Base-by-base conservation (phyloP, 768 basidiomycete genomes). In the Dictyophora rubrovolvata region DNA sequence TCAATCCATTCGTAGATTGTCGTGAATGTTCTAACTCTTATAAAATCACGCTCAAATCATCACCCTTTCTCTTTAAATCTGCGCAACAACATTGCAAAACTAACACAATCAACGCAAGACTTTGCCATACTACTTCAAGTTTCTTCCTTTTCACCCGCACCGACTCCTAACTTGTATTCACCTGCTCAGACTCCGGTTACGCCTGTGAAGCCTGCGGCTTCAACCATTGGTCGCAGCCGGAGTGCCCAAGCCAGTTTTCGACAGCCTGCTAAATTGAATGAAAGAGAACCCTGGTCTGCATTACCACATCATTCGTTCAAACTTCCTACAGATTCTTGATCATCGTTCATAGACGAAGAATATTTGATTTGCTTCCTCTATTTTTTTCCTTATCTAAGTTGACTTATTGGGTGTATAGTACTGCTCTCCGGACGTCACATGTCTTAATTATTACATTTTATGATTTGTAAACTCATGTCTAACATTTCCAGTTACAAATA, bases 101-200 rank as follows among this genome's bases (percentile, higher is more conserved):
- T 96, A 59, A 89, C 86, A 20, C 87, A 89, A 65, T 80, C 85
- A 12, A 91, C 92, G 11, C 85, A 94, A 70, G 90, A 90, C 69
- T 87, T 93, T 65, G 85, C 89, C 53, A 89, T 91, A 63, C 75
- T 95, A 52, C 74, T 94, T 17, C 89, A 91, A 66, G 86, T 92
- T 51, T 91, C 92, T 7, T 89, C 87, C 0, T 83, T 89, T 63
- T 81, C 89, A 48, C 80, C 84, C 10, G 71, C 79, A 3, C 68
- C 79, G 16, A 78, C 79, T 9, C 72, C 73, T 46, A 75, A 82
- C 42, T 75, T 85, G 12, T 81, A 80, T 67, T 85, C 86, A 47
- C 86, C 88, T 9, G 74, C 82, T 70, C 70, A 75, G 23, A 67
- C 54, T 48, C 50, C 49, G 23, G 34, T 52, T 20, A 3, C 59